Conservation (phyloP, 2,329 filamentous ascomycete species). For the Onygenales sp. region DNA sequence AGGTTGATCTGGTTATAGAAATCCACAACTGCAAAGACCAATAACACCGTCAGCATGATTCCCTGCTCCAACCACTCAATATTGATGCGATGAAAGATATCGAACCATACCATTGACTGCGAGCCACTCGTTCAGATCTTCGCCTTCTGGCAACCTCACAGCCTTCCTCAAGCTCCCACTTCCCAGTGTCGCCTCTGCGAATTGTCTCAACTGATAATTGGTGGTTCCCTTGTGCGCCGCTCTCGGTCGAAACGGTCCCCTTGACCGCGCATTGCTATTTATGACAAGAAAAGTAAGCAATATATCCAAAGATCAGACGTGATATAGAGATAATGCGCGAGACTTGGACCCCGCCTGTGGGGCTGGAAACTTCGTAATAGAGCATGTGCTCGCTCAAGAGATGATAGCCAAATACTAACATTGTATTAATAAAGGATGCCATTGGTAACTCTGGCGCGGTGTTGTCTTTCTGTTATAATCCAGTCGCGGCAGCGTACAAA, state of each 20-base stretch:
- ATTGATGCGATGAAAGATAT: not conserved
- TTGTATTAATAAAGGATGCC: constrained; percentile 73
- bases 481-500: not conserved
- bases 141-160: constrained; percentile 91
- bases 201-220: constrained; percentile 91
- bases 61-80: not conserved
- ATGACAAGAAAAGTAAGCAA: not conserved
- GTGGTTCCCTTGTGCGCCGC: constrained; percentile 75
- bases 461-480: not conserved
- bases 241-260: constrained; percentile 85
- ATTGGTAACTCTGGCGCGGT: constrained; percentile 31
- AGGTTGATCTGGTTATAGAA: constrained; percentile 99
- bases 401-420: constrained; percentile 48
- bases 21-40: constrained; percentile 68
- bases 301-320: constrained; percentile 5
- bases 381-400: constrained; percentile 4
- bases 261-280: constrained; percentile 71
- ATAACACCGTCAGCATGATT: constrained; percentile 17
- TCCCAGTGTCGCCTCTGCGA: constrained; percentile 92
- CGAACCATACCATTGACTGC: constrained; percentile 75
- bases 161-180: constrained; percentile 92
- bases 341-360: constrained; percentile 12
- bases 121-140: constrained; percentile 96
- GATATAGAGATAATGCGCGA: constrained; percentile 9
- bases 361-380: constrained; percentile 19